Base-by-base conservation (phyloP, 768 basidiomycete species). In the Tulasnella calospora region DNA sequence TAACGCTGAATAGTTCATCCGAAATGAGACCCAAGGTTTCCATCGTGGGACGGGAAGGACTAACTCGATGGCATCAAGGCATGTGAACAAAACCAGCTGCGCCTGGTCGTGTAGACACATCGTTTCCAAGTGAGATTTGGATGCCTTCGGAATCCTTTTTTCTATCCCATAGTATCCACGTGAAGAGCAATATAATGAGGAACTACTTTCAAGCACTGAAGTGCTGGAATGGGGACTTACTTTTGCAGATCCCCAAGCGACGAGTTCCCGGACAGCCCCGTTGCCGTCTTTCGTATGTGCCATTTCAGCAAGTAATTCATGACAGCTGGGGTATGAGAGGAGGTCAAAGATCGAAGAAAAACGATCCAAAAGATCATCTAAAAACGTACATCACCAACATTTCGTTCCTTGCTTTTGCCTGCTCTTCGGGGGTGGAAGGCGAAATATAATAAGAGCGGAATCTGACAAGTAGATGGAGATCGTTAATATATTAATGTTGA, bases 271-370 rank as follows among this genome's bases (percentile, higher is more conserved):
- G 4, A 93, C 95, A 36, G 89, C 91, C 33, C 93, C 90, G 79
- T 94, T 94, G 30, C 96, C 96, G 81, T 98, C 94, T 82, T 90
- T 94, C 19, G 96, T 98, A 82, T 98, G 96, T 0, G 96, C 94
- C 88, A 97, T 93, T 82, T 98, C 96, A 0, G 95, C 92, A 10
- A 97, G 86, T 27, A 92, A 88, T 61, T 97, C 96, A 80, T 94
- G 91, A 81, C 92, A 94, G 73, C 93, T 94, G 80, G 21, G 41
- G 40, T 1, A 10, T 13, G 7, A 40, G 6, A 17, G 40, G 36
- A n/a, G 51, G 35, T 21, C 27, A 72, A 38, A 3, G 19, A 57
- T 40, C 19, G 12, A 51, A 12, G n/a, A 38, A 33, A 33, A n/a
- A 0, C 41, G 5, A 9, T 36, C n/a, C 15, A 36, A 47, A 72